A percentile compares a stretch with the other conserved stretches of the same genome.
phyloP scores from a whole-genome alignment of 495 filamentous ascomycete genomes.

The Lasiosphaeris hirsuta region DNA sequence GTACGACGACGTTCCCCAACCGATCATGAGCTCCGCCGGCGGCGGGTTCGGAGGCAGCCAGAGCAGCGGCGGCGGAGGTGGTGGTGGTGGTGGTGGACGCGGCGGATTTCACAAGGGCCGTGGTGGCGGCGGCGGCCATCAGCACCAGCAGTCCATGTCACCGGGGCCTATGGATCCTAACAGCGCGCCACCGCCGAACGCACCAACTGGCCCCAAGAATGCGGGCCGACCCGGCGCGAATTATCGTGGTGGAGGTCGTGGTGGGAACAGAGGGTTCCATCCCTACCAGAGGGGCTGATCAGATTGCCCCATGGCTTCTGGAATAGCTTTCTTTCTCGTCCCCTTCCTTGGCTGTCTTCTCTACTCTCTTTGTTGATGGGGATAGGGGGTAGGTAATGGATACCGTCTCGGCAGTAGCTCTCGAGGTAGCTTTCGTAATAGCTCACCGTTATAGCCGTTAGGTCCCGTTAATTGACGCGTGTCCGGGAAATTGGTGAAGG shows the following conservation, averaged over 20 bases:
- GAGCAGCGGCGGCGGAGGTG: conserved; percentile 49
- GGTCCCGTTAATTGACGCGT: too few species aligned
- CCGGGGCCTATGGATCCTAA: conserved; percentile 33
- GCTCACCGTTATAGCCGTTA: too few species aligned
- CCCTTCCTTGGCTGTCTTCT: too few species aligned
- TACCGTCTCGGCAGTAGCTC: too few species aligned
- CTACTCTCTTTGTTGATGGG: too few species aligned
- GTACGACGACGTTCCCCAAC: conserved; percentile 97
- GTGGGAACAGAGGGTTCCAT: conserved; percentile 71
- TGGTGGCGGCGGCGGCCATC: conserved; percentile 28
- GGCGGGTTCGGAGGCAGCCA: conserved; percentile 27
- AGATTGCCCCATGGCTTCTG: background rate
- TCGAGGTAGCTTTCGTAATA: too few species aligned
- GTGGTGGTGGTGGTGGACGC: conserved; percentile 50
- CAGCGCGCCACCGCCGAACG: conserved; percentile 81
- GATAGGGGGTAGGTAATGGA: too few species aligned
- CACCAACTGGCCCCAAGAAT: conserved; percentile 95
- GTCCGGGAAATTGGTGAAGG: too few species aligned
- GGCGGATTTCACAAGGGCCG: conserved; percentile 43
- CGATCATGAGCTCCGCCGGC: conserved; percentile 61
- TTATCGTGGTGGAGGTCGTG: conserved; percentile 89
- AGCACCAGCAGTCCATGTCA: conserved; percentile 25
- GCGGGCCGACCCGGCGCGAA: conserved; percentile 90
- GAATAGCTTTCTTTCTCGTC: too few species aligned
- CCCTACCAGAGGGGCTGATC: conserved; percentile 57